These are phyloP conservation scores for Scheffersomyces stipitis DNA, from an alignment of 805 yeast genomes.

Conservation along the genomic window DNA sequence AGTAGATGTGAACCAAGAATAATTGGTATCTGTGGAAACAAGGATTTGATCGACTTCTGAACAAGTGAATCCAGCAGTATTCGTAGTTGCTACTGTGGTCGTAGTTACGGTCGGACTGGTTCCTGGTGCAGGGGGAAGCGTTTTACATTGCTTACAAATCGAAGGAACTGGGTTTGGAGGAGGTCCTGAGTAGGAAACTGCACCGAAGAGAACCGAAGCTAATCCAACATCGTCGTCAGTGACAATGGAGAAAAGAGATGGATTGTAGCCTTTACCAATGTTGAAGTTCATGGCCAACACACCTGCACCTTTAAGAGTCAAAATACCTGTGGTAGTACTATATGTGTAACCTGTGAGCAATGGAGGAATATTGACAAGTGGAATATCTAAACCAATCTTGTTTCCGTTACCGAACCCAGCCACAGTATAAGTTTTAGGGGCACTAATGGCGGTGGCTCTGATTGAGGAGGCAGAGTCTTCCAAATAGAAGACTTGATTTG, in stretches of 20 bases:
- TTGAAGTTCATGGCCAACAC: conserved; percentile 6
- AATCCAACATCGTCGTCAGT: conserved; percentile 1
- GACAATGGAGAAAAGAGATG: conserved; percentile 3
- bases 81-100: too few relatives aligned
- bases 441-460: conserved; percentile 15
- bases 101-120: too few relatives aligned
- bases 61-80: too few relatives aligned
- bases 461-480: conserved; percentile 6
- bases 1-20: too few relatives aligned
- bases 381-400: conserved; percentile 19
- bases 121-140: not conserved
- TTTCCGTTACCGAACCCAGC: conserved; percentile 30
- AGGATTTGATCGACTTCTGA: too few relatives aligned
- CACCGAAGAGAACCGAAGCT: conserved; percentile 1
- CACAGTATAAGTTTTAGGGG: conserved; percentile 18
- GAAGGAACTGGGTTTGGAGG: conserved; percentile 4
- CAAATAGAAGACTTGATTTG: conserved; percentile 10
- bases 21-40: too few relatives aligned
- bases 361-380: conserved; percentile 4
- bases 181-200: conserved; percentile 8
- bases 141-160: not conserved
- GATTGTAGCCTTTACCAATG: conserved; percentile 10
- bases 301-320: conserved; percentile 12
- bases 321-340: conserved; percentile 15
- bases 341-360: conserved; percentile 3